Base-by-base conservation (phyloP, 495 filamentous ascomycete species). In the Corynascus novoguineensis region DNA sequence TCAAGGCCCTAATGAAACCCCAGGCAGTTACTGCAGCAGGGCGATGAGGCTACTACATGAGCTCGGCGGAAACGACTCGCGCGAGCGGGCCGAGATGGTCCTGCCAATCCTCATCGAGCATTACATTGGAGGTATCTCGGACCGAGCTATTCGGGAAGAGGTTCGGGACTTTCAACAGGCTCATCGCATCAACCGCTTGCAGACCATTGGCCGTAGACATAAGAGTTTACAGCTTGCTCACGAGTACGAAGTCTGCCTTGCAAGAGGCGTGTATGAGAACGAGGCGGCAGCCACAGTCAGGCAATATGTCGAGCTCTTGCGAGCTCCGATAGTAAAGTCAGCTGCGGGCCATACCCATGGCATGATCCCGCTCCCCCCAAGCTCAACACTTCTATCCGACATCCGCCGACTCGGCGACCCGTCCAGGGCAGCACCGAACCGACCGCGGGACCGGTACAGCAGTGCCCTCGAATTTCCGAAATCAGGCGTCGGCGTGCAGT, bases 391-490 rank as follows among this genome's bases (percentile, higher is more conserved):
- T n/a, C 35, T 75, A 7, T 53, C 65, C 14, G 59, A 60, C 4
- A 71, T 78, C 12, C 71, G 63, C 15, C 53, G 57, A 12, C 68
- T 79, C 22, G 61, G 70, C 7, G 69, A 76, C 48, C 76, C 76
- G 34, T 68, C 72, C 25, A 67, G 54, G 34, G 57, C 75, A 46
- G 19, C 65, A n/a, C 64, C 78, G 53, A 82, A 75, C 69, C 64
- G 78, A 67, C 70, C 79, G 47, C 67, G 75, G 61, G 75, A 81
- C 56, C 64, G 70, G 31, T 73, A 75, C 60, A 71, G 62, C 45
- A 82, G 84, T 38, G 78, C 78, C 40, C 74, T 90, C 4, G 86
- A 89, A 59, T 89, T 88, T 42, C 85, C 87, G 7, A 87, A 86
- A 57, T 66, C 68, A 6, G 84, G 82, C 10, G 76, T 85, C 27